A percentile compares a stretch with the other conserved stretches of the same genome.
Conservation (phyloP, 192 early-diverging fungal genomes). For the Coemansia sp. region DNA sequence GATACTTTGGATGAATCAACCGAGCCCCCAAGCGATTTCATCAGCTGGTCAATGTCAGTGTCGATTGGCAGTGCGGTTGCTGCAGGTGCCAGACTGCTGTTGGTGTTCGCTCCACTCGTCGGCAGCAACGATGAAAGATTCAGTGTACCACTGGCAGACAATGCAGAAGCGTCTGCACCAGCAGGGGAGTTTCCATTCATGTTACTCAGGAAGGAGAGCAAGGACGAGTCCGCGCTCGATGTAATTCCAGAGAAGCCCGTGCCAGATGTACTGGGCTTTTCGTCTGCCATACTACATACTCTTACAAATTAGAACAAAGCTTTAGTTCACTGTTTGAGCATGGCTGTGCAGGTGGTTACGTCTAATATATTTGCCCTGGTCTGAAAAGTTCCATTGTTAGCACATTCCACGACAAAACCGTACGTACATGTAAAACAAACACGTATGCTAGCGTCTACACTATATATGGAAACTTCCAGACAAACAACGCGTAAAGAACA, state of each 20-base stretch:
- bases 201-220: conserved; percentile 13
- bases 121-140: conserved; percentile 29
- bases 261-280: conserved; percentile 1
- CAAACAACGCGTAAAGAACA: neutral
- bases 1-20: conserved; percentile 43
- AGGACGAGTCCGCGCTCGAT: conserved; percentile 13
- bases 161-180: neutral
- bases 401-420: neutral
- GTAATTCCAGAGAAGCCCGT: conserved; percentile 7
- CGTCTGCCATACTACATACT: conserved; percentile 28
- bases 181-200: conserved; percentile 4
- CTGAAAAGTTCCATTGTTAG: neutral
- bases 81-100: neutral
- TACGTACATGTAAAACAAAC: neutral
- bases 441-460: neutral
- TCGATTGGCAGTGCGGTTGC: conserved; percentile 29
- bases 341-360: neutral
- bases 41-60: conserved; percentile 46
- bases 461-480: neutral
- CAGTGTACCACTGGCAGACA: neutral
- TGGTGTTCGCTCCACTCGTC: conserved; percentile 6
- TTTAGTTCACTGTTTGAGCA: neutral
- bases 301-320: neutral
- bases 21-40: conserved; percentile 38
- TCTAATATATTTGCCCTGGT: no score